Evolutionary conservation across 306 rosid genomes (phyloP).

Genomic region (Cicer arietinum): DNA sequence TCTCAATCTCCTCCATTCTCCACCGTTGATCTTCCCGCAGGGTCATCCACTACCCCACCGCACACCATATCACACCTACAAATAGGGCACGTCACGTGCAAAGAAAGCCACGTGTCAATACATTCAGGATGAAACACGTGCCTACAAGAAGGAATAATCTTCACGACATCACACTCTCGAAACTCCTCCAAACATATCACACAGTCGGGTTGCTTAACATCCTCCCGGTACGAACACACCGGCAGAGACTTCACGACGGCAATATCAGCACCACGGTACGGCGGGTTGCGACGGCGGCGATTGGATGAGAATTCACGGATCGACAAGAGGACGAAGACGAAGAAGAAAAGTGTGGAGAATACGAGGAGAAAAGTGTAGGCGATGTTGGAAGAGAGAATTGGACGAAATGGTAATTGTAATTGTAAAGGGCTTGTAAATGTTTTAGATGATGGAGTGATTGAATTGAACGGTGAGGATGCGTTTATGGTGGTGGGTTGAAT

Average conservation of each 20-base stretch:
- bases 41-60: neutral
- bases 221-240: constrained; percentile 34
- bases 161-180: constrained; percentile 43
- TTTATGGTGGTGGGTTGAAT: neutral
- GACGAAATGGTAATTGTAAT: neutral
- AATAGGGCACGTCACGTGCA: constrained; percentile 62
- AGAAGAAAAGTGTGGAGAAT: constrained; percentile 44
- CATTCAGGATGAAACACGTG: constrained; percentile 68
- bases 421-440: neutral
- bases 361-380: constrained; percentile 39
- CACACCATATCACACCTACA: constrained; percentile 48
- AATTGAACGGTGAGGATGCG: constrained; percentile 4
- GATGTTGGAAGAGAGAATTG: neutral
- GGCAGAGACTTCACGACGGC: constrained; percentile 42
- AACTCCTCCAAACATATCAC: constrained; percentile 60
- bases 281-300: neutral
- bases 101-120: constrained; percentile 60
- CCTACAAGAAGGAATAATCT: constrained; percentile 53
- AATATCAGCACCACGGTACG: neutral
- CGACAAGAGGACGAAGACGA: constrained; percentile 44
- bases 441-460: neutral
- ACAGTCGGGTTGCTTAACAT: constrained; percentile 50
- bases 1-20: neutral
- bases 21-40: constrained; percentile 1
- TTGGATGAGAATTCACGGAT: constrained; percentile 7